Evolutionary conservation across 2,329 filamentous ascomycete genomes (phyloP).

Genomic region (Ophiostoma sp.): DNA sequence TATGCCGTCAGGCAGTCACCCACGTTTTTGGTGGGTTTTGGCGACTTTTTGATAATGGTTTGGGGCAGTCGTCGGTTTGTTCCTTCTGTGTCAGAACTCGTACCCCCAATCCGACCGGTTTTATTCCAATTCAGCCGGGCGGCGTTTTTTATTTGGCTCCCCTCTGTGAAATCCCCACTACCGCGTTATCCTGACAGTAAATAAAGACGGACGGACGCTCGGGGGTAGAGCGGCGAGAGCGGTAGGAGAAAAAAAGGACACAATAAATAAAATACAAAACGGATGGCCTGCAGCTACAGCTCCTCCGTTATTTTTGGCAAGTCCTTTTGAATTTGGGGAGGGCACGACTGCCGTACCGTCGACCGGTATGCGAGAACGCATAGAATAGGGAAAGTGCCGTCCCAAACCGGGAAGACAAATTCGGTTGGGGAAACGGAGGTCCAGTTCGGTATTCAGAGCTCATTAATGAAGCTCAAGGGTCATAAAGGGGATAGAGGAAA

Average conservation of each 20-base stretch:
- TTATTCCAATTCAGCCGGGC: constrained; percentile 11
- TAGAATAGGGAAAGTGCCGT: not conserved
- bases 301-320: not conserved
- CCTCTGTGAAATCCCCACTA: constrained; percentile 6
- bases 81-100: not conserved
- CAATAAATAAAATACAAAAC: not conserved
- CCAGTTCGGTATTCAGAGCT: not conserved
- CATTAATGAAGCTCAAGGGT: not conserved
- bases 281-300: not conserved
- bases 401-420: constrained; percentile 15
- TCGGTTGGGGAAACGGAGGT: not conserved
- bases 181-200: not conserved
- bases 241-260: not conserved
- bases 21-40: not conserved
- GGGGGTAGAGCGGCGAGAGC: not conserved
- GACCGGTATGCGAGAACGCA: not conserved
- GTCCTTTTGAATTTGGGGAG: not conserved
- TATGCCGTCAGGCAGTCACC: not conserved
- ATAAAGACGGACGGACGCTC: not conserved
- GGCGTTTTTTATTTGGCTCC: not conserved
- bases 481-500: not conserved
- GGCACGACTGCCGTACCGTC: not conserved
- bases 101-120: not conserved
- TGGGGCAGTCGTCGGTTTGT: not conserved
- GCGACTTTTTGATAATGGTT: not conserved